Percentiles rank a stretch among this genome's conserved stretches.
phyloP scores from a whole-genome alignment of 208 protist species.

The Trypanosomatidae sp. region DNA sequence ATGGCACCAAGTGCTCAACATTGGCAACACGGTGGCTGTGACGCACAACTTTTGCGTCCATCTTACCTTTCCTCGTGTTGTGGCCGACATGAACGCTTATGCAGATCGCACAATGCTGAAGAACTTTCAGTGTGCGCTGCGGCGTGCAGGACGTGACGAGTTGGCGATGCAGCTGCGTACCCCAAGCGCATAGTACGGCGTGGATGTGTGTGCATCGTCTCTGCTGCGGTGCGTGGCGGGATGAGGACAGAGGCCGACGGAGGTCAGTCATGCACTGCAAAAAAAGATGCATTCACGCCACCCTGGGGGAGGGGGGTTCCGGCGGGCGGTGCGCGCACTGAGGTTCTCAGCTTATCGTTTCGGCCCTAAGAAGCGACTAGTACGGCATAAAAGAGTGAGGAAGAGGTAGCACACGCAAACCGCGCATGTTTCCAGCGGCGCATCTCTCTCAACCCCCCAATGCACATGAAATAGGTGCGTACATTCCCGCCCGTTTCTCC shows the following conservation, averaged over 20 bases:
- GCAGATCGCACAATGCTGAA: conserved; percentile 11
- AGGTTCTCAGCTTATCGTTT: not conserved
- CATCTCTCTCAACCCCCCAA: not conserved
- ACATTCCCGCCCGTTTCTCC: not conserved
- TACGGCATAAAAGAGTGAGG: not conserved
- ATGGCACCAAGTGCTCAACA: conserved; percentile 57
- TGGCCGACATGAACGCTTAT: conserved; percentile 28
- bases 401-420: not conserved
- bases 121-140: conserved; percentile 16
- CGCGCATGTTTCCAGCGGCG: not conserved
- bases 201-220: not conserved
- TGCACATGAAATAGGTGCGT: not conserved
- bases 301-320: not conserved
- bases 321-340: too few species aligned
- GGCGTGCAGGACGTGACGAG: conserved; percentile 3
- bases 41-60: conserved; percentile 43
- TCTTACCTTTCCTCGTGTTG: conserved; percentile 37
- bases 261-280: not conserved
- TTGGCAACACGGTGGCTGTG: conserved; percentile 38
- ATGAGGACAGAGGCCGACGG: not conserved
- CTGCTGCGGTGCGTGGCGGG: not conserved
- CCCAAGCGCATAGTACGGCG: not conserved
- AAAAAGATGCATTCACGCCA: not conserved
- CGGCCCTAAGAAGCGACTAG: not conserved
- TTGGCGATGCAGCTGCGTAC: conserved; percentile 11